Conservation (phyloP, 805 yeast genomes). For the Saccharomycopsis selenospora region DNA sequence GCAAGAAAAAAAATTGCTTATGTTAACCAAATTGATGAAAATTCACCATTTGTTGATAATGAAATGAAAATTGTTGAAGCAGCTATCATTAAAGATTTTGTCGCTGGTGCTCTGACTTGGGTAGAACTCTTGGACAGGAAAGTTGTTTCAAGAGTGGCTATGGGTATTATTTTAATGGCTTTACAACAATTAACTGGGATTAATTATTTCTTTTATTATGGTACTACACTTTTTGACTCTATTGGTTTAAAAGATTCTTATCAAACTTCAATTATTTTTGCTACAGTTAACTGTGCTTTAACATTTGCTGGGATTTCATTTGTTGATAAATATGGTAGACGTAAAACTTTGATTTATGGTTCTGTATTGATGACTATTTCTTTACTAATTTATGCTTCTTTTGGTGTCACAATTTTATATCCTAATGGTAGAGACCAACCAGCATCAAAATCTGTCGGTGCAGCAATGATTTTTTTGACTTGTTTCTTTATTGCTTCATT, state of each 20-base stretch:
- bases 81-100: constrained; percentile 52
- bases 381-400: constrained; percentile 37
- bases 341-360: constrained; percentile 42
- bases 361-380: constrained; percentile 28
- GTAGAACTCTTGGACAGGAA: constrained; percentile 53
- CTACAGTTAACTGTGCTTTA: constrained; percentile 48
- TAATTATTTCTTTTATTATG: constrained; percentile 61
- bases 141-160: constrained; percentile 36
- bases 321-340: constrained; percentile 49
- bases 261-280: constrained; percentile 52
- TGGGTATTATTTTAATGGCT: constrained; percentile 51
- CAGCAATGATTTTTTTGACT: constrained; percentile 56
- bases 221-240: constrained; percentile 53
- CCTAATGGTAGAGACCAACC: constrained; percentile 30
- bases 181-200: constrained; percentile 63
- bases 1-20: constrained; percentile 48
- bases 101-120: constrained; percentile 64
- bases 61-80: constrained; percentile 49
- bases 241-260: constrained; percentile 53
- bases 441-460: constrained; percentile 47
- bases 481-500: constrained; percentile 60
- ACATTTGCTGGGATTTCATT: constrained; percentile 46
- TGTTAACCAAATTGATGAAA: constrained; percentile 48
- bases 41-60: constrained; percentile 46
- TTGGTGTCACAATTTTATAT: constrained; percentile 38